Evolutionary conservation across 306 rosid genomes (phyloP), one percentile per base, ranked within the genome.

Genomic region (Vigna radiata): DNA sequence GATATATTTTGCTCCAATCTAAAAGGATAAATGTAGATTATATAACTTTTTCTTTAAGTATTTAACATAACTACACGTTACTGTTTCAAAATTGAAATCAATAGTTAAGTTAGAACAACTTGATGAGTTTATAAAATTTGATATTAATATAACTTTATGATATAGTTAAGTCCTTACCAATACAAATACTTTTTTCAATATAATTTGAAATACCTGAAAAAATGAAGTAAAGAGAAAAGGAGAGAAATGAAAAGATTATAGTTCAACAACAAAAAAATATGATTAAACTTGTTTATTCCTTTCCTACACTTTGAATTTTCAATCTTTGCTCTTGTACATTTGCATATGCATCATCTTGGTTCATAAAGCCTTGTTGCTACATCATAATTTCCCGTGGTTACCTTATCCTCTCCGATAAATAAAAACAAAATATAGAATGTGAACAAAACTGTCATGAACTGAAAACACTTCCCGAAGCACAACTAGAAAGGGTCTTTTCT

Each of bases 371-470:
- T 49, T 16, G 71, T 31, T 47, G 61, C 37, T 31, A 75, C 29
- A 47, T 23, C 29, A 36, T 21, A 65, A 65, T 68, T 18, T 39
- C 73, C 54, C 2, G 9, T 36, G 4, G 36, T 36, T 49, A 0
- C 56, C 18, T n/a, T 39, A 7, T 47, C 48, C 59, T 55, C 71
- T 13, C 59, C 16, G 46, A 69, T 31, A 56, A 31, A 44, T 37
- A 7, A 25, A 66, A 10, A 18, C 4, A 11, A 59, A 13, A 66
- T 33, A 52, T 0, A 25, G 9, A 47, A 59, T 23, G 9, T 61
- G 31, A 63, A 60, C 62, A 73, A 72, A 72, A 79, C 12, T 63
- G 66, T 63, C 79, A 43, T 29, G 25, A 49, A 37, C 71, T 62
- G 36, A 61, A 61, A 78, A 64, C 41, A 52, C 37, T 62, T 62